phyloP scores from a whole-genome alignment of 1,284 basidiomycete species.

The Wallemia mellicola region DNA sequence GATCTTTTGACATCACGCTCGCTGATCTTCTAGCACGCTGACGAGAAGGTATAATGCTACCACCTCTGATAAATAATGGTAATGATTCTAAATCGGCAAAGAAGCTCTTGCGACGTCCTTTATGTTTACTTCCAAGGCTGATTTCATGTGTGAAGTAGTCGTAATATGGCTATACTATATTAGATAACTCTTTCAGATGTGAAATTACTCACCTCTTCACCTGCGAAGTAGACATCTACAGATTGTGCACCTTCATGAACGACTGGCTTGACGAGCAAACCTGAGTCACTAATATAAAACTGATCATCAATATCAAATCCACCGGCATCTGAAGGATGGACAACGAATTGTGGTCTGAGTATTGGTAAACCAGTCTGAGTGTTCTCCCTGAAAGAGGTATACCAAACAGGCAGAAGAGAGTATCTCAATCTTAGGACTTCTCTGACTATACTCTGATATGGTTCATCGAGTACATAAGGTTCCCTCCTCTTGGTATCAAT shows the following conservation, averaged over 20 bases:
- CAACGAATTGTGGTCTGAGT: conserved; percentile 60
- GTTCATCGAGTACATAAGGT: conserved; percentile 71
- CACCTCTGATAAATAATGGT: conserved; percentile 72
- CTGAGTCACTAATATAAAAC: conserved; percentile 65
- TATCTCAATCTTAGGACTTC: conserved; percentile 61
- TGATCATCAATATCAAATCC: conserved; percentile 82
- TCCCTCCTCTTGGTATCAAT: conserved; percentile 94
- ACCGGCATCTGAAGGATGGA: conserved; percentile 56
- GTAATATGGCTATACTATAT: conserved; percentile 93
- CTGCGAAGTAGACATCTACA: conserved; percentile 53
- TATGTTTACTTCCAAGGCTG: conserved; percentile 28
- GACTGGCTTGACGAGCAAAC: conserved; percentile 74
- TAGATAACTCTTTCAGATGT: too few species aligned
- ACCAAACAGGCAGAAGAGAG: conserved; percentile 71
- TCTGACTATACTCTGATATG: conserved; percentile 49
- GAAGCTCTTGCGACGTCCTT: conserved; percentile 37
- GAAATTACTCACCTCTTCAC: conserved; percentile 46
- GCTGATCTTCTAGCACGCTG: conserved; percentile 64
- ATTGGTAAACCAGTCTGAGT: conserved; percentile 49
- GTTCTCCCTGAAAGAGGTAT: conserved; percentile 74
- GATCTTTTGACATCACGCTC: conserved; percentile 63
- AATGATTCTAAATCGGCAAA: conserved; percentile 45
- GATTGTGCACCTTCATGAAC: conserved; percentile 40
- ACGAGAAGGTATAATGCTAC: conserved; percentile 58
- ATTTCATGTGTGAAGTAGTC: conserved; percentile 50